Evolutionary conservation across 2,329 filamentous ascomycete genomes (phyloP), one percentile per base, ranked within the genome.

Genomic region (Colletotrichum falcatum): DNA sequence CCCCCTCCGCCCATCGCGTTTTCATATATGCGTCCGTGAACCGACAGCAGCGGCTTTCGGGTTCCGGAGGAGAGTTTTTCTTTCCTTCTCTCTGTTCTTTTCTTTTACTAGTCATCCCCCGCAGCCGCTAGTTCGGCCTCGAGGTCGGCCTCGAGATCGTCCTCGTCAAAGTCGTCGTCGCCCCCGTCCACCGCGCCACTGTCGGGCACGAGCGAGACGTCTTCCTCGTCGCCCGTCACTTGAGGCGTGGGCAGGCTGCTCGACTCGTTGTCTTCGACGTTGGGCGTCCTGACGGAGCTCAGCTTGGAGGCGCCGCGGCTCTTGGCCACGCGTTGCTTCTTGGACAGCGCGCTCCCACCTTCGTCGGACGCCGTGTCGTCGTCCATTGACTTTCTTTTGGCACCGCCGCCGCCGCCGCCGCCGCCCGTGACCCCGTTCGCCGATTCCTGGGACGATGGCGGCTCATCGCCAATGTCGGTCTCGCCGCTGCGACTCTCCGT

Each of bases 71-170:
- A 5, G 12, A 1, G 28, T 5, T 7, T 42, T n/a, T 44, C 20
- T 20, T 0, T 42, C n/a, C n/a, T n/a, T n/a, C n/a, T n/a, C n/a
- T n/a, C n/a, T n/a, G n/a, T n/a, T n/a, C n/a, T 7, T 42, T n/a
- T 44, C 20, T 20, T 0, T 42, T 23, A 28, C 54, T 61, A 71
- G 37, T 70, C 55, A 5, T 70, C 66, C 14, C 69, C 73, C 88
- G 68, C 89, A 1, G 88, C 89, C 75, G 90, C 81, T 77, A 92
- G 83, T 74, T 91, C 89, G 46, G 88, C 87, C 78, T 91, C 90
- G 60, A 91, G 79, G 74, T 90, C 89, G 33, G 85, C 86, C 75
- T 88, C 88, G 37, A 88, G 79, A 73, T 88, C 84, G 64, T 87
- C 86, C 12, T 88, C 86, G 54, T 85, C 84, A 61, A 83, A 80